Evolutionary conservation across 1,284 basidiomycete species (phyloP), one percentile per base, ranked within the genome.

Genomic region (Rhodotorula sp.): DNA sequence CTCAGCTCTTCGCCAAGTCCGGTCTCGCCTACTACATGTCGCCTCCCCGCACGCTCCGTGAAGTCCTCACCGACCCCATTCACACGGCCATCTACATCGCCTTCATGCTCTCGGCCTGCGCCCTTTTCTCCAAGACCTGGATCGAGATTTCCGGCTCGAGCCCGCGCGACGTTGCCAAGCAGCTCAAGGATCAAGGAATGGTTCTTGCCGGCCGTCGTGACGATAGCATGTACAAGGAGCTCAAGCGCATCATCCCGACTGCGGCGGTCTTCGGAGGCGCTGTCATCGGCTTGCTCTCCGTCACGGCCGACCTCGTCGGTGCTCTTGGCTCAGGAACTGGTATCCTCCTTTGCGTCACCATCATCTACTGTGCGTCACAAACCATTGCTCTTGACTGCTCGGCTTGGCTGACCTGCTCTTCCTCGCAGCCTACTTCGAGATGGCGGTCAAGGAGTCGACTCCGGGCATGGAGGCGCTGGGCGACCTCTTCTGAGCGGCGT

Each of bases 41-140:
- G 0, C 71, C 71, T 17, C 95, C 95, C 39, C 92, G 91, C 81
- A 95, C 90, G 30, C 85, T 98, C 79, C 89, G 86, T 76, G 89
- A 90, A 68, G 91, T 91, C 13, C 83, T 97, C 68, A 82, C 90
- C 62, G 95, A 99, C 81, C 95, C 95, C 6, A 88, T 98, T 78
- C 96, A 99, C 84, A 95, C 92, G 0, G 84, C 87, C 48, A 84
- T 97, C 77, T 97, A 99, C 83, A 89, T 98, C 79, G 83, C 87
- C 10, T 98, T 98, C 83, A 96, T 95, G 82, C 85, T 95, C 70
- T 89, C 90, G 46, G 92, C 93, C 20, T 99, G 95, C 79, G 95
- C 95, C 20, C 85, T 98, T 76, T 98, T 99, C 85, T 94, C 91
- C 80, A 98, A 98, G 86, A 96, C 95, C 8, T 99, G 95, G 95